phyloP scores from a whole-genome alignment of 306 rosid genomes.

The Cyamopsis tetragonoloba region DNA sequence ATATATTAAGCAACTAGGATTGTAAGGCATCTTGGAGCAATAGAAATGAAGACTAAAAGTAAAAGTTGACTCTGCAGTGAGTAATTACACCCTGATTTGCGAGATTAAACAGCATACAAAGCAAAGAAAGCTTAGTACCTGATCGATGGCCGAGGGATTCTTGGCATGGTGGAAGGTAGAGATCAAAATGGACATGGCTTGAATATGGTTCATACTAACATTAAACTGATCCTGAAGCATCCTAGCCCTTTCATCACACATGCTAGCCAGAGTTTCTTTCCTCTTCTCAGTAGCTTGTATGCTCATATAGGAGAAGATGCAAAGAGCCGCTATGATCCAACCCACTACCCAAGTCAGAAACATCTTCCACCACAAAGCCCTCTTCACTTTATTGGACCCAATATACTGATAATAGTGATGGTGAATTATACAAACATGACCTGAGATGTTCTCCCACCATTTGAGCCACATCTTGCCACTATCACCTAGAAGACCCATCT shows the following conservation, averaged over 20 bases:
- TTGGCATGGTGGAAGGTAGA: conserved; percentile 88
- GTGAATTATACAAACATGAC: conserved; percentile 37
- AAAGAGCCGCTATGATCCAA: conserved; percentile 51
- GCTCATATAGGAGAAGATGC: conserved; percentile 61
- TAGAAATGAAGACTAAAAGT: background rate
- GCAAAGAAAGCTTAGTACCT: conserved; percentile 44
- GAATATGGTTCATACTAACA: conserved; percentile 95
- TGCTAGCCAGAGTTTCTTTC: conserved; percentile 75
- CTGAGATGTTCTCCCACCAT: conserved; percentile 61
- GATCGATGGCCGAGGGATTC: conserved; percentile 82
- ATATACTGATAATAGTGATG: conserved; percentile 50
- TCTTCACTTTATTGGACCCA: conserved; percentile 49
- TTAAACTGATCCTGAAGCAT: conserved; percentile 97
- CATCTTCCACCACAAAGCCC: conserved; percentile 55
- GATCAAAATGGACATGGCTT: conserved; percentile 94
- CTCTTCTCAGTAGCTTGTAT: conserved; percentile 75
- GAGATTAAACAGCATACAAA: background rate
- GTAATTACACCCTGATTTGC: conserved; percentile 10
- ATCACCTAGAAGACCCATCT: conserved; percentile 56
- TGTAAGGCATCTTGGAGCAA: background rate
- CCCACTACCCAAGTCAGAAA: conserved; percentile 60
- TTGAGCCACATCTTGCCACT: conserved; percentile 57
- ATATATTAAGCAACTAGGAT: conserved; percentile 2
- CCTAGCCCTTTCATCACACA: conserved; percentile 98
- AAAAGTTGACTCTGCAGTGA: background rate